Base-by-base conservation (phyloP, 495 filamentous ascomycete genomes). In the Penicillium cinerascens region DNA sequence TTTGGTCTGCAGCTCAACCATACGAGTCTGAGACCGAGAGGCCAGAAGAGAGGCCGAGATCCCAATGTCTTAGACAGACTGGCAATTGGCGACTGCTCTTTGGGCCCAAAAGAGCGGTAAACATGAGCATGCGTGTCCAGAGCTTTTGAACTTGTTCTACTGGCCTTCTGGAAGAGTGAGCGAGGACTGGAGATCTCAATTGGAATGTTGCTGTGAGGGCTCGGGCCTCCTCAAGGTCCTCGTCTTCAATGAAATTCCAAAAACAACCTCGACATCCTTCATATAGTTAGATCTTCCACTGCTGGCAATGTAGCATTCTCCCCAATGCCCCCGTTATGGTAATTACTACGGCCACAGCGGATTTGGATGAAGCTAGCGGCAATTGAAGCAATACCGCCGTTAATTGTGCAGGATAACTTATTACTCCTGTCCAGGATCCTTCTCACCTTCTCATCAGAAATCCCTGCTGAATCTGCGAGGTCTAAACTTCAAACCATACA, bases 21-120 rank as follows among this genome's bases (percentile, higher is more conserved):
- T 41, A 56, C 48, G 37, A 53, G 41, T 50, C 52, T 49, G 55
- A 59, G 58, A 54, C 61, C 20, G 35, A 36, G 7, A 38, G 23
- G 16, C 25, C 17, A 47, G 44, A 40, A 47, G 53, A 27, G 44
- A 60, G 18, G 55, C 23, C 44, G 41, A 39, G 45, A 52, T 60
- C 43, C 27, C 29, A 56, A 65, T 65, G 62, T 65, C 56, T 65
- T 44, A 63, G 62, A 65, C 59, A 65, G 16, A 18, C 23, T 39
- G 7, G 6, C n/a, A 13, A 44, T 26, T 9, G 21, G 17, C 22
- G 35, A 13, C 23, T 25, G 42, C 17, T 36, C 22, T 21, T 58
- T 54, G 42, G 39, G 20, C 40, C 17, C 16, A 33, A 63, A 65
- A 60, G 44, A 63, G 62, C 62, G 62, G 62, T 63, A 62, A 52